Base-by-base conservation (phyloP, 208 protist genomes). In the Herpetomonas tarakana region DNA sequence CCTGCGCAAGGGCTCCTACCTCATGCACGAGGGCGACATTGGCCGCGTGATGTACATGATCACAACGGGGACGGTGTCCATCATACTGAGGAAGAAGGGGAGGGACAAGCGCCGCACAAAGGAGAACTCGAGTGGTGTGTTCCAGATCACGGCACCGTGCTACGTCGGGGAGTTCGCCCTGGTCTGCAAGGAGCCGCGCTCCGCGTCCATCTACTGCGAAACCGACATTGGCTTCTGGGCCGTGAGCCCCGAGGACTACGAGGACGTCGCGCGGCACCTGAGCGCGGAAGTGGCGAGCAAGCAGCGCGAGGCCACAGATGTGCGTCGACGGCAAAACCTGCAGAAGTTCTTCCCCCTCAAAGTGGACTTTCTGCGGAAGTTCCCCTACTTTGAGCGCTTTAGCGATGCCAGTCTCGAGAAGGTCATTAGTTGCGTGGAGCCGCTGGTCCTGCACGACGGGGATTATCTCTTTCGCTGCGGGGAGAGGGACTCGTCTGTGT, bases 11-110 rank as follows among this genome's bases (percentile, higher is more conserved):
- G 86, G 86, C 21, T 72, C 49, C n/a, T 91, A 84, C 62, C 66
- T 95, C 4, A 91, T 95, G 86, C 86, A 92, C 68, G 88, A 92
- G 57, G 88, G 88, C n/a, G 88, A 95, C 26, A 52, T 91, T n/a
- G 83, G 86, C 21, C 85, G 88, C 27, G 74, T 76, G 19, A 95
- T 95, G 88, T 92, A 84, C 50, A 91, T 95, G 78, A 91, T 95
- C 47, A 95, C 88, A 0, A 58, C 55, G 14, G 88, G 88, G 19
- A 65, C 29, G 16, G 70, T 95, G 0, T 81, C 65, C 3, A 86
- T 95, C 46, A 84, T 92, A 31, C 29, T 92, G 16, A 75, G 70
- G 29, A 90, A 91, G 55, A 74, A 78, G n/a, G 68, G 71, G 31
- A 68, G 71, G 14, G 74, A 86, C 46, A 95, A 95, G 75, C 76